phyloP scores from a whole-genome alignment of 345 rosid genomes.

The Hirschfeldia incana region DNA sequence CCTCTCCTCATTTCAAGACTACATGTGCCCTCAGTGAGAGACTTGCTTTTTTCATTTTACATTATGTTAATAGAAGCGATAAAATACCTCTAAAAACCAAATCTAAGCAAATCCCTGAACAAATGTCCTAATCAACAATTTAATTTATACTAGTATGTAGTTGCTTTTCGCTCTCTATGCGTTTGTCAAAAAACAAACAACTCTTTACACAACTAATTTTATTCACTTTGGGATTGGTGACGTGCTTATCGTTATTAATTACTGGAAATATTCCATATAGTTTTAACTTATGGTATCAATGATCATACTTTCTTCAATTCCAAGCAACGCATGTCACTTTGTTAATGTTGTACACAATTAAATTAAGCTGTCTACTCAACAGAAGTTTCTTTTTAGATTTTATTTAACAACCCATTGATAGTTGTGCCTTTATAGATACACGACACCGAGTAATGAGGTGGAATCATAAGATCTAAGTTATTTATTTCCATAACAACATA shows the following conservation, averaged over 20 bases:
- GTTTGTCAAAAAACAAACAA: slow-evolving; percentile 34
- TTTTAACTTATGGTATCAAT: not conserved
- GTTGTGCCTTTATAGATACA: slow-evolving; percentile 6
- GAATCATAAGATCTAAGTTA: slow-evolving; percentile 4
- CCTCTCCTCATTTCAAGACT: slow-evolving; percentile 36
- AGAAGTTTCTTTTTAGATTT: slow-evolving; percentile 11
- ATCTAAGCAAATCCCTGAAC: slow-evolving; percentile 72
- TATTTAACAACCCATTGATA: not conserved
- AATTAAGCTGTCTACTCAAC: slow-evolving; percentile 1
- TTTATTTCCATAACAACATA: not conserved
- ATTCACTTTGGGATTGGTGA: slow-evolving; percentile 39
- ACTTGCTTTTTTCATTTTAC: slow-evolving; percentile 34
- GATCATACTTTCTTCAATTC: slow-evolving; percentile 22
- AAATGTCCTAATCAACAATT: slow-evolving; percentile 34
- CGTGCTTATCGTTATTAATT: slow-evolving; percentile 28
- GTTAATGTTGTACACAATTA: slow-evolving; percentile 9
- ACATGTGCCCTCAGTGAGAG: slow-evolving; percentile 35
- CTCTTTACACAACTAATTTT: slow-evolving; percentile 26
- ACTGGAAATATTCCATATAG: not conserved
- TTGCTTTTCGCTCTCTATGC: slow-evolving; percentile 20
- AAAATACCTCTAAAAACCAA: slow-evolving; percentile 46
- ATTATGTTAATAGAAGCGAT: slow-evolving; percentile 27
- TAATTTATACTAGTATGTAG: slow-evolving; percentile 2
- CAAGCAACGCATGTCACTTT: slow-evolving; percentile 31
- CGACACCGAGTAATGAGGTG: slow-evolving; percentile 1